These are phyloP conservation scores for Tricholoma matsutake DNA, from an alignment of 768 basidiomycete species.

Conservation along the genomic window DNA sequence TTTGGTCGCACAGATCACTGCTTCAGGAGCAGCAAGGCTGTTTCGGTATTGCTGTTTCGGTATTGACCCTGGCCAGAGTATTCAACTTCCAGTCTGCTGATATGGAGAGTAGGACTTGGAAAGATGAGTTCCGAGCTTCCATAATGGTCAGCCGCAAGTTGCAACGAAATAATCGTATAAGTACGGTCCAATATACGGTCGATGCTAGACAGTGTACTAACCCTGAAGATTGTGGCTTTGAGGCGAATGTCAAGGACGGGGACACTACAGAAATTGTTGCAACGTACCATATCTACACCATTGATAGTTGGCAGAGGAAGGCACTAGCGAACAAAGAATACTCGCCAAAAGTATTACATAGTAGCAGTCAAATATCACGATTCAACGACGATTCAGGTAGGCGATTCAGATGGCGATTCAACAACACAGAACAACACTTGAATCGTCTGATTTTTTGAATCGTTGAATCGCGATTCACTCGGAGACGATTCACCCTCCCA, in stretches of 20 bases:
- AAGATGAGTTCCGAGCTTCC: constrained; percentile 81
- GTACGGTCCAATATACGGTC: no score
- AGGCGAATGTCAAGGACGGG: neutral
- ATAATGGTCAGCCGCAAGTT: constrained; percentile 85
- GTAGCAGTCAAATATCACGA: no score
- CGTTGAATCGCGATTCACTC: no score
- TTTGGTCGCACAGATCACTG: constrained; percentile 74
- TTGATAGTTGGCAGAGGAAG: neutral
- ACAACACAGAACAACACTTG: no score
- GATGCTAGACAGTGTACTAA: constrained; percentile 5
- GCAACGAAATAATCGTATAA: constrained; percentile 9
- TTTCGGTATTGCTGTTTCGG: constrained; percentile 50
- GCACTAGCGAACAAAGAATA: neutral
- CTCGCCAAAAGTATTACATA: constrained; percentile 61
- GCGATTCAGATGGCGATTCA: no score
- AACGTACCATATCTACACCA: constrained; percentile 53
- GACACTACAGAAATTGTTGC: neutral
- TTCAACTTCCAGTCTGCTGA: constrained; percentile 7
- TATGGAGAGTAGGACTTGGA: constrained; percentile 39
- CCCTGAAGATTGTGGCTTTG: constrained; percentile 8
- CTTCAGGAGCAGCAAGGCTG: constrained; percentile 36
- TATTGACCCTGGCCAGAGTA: constrained; percentile 62
- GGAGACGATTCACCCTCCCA: no score
- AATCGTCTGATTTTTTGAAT: no score
- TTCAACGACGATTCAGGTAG: no score